These are phyloP conservation scores for Cephalotrichum gorgonifer DNA, from an alignment of 2,329 filamentous ascomycete species.

Conservation along the genomic window DNA sequence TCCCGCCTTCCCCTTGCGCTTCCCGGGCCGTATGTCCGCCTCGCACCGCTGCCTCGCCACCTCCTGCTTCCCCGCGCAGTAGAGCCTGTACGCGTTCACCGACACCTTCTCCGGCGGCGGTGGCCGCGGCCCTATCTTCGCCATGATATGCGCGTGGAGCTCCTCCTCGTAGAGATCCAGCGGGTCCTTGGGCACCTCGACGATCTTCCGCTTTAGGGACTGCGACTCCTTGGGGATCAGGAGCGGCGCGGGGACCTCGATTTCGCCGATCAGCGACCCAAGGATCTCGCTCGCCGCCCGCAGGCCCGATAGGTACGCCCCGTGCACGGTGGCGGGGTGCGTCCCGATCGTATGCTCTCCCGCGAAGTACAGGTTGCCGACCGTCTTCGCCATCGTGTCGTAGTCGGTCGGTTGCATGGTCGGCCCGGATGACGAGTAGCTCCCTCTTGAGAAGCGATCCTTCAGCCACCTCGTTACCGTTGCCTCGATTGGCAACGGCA, in stretches of 20 bases:
- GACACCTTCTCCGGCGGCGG: slow-evolving; percentile 61
- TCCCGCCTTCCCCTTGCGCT: slow-evolving; percentile 43
- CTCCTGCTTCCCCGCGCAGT: slow-evolving; percentile 71
- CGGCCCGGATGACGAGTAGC: slow-evolving; percentile 88
- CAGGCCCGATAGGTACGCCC: slow-evolving; percentile 87
- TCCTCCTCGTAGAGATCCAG: slow-evolving; percentile 47
- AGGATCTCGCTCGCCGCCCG: slow-evolving; percentile 82
- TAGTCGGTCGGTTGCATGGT: slow-evolving; percentile 80
- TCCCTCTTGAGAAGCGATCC: slow-evolving; percentile 84
- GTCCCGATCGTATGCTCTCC: slow-evolving; percentile 94
- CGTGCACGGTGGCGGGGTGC: slow-evolving; percentile 93
- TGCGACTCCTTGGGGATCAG: slow-evolving; percentile 53
- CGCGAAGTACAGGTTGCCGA: slow-evolving; percentile 88
- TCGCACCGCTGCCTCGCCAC: slow-evolving; percentile 49
- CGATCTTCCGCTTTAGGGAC: slow-evolving; percentile 45
- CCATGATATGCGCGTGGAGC: slow-evolving; percentile 39
- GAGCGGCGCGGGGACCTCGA: slow-evolving; percentile 65
- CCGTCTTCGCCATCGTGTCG: slow-evolving; percentile 72
- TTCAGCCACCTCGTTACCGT: slow-evolving; percentile 89
- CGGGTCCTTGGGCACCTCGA: slow-evolving; percentile 24
- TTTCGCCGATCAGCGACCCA: slow-evolving; percentile 69
- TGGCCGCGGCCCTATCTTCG: slow-evolving; percentile 63
- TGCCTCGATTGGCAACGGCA: slow-evolving; percentile 73
- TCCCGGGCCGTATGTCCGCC: slow-evolving; percentile 47
- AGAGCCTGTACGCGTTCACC: slow-evolving; percentile 81